phyloP scores from a whole-genome alignment of 2,329 filamentous ascomycete genomes.

The Periconia digitata region DNA sequence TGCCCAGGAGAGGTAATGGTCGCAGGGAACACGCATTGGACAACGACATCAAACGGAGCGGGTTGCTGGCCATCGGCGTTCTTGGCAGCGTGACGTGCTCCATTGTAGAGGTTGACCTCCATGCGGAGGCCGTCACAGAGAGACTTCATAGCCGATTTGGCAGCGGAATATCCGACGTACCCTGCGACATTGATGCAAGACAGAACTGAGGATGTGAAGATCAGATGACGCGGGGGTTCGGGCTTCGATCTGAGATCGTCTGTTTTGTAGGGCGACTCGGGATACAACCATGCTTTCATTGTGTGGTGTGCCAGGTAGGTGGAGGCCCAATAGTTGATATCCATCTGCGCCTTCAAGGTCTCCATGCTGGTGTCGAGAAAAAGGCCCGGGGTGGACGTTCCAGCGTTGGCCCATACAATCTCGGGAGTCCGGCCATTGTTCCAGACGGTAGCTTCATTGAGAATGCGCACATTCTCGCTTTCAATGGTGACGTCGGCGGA shows the following conservation, averaged over 20 bases:
- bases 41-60: slow-evolving; percentile 67
- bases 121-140: slow-evolving; percentile 81
- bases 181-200: slow-evolving; percentile 78
- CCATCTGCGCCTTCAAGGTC: slow-evolving; percentile 76
- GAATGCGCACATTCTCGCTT: slow-evolving; percentile 68
- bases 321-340: slow-evolving; percentile 86
- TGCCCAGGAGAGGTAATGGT: slow-evolving; percentile 78
- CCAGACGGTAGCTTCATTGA: slow-evolving; percentile 75
- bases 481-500: slow-evolving; percentile 76
- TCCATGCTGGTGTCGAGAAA: slow-evolving; percentile 74
- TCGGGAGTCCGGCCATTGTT: slow-evolving; percentile 75
- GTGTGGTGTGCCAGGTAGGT: slow-evolving; percentile 84
- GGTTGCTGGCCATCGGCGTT: slow-evolving; percentile 33
- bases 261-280: slow-evolving; percentile 40
- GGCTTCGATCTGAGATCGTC: slow-evolving; percentile 19
- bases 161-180: slow-evolving; percentile 80
- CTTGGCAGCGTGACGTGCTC: slow-evolving; percentile 47
- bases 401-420: slow-evolving; percentile 89
- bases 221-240: slow-evolving; percentile 68
- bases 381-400: slow-evolving; percentile 70
- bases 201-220: slow-evolving; percentile 80
- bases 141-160: slow-evolving; percentile 81
- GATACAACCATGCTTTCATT: slow-evolving; percentile 70
- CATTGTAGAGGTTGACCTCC: slow-evolving; percentile 85
- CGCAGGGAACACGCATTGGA: slow-evolving; percentile 82